Evolutionary conservation across 305 asterid genomes (phyloP).

Genomic region (Fraxinus baroniana): DNA sequence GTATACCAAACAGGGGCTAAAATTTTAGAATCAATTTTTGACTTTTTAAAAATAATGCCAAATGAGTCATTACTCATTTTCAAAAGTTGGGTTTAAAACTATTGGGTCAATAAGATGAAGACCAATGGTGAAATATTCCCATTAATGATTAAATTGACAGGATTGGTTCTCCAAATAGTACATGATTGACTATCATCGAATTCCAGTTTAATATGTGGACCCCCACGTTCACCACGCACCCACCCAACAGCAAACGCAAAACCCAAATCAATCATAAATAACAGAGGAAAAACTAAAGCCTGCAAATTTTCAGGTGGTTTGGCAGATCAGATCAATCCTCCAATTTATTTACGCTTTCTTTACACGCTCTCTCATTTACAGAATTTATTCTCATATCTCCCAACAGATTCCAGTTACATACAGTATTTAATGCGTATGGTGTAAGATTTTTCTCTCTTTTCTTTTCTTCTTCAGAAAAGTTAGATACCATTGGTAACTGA

Average conservation of each 20-base stretch:
- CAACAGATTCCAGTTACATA: neutral
- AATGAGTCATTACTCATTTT: neutral
- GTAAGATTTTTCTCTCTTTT: neutral
- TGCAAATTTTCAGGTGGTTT: constrained; percentile 35
- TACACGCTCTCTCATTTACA: constrained; percentile 10
- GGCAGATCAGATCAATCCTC: constrained; percentile 38
- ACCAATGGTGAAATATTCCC: neutral
- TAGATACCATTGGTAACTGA: constrained; percentile 11
- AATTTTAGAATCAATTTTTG: too few species aligned
- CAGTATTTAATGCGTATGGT: neutral
- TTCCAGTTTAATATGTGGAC: neutral
- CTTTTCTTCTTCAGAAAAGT: neutral
- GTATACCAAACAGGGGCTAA: too few species aligned
- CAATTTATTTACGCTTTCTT: constrained; percentile 1
- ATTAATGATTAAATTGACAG: too few species aligned
- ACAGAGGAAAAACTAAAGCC: neutral
- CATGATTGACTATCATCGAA: too few species aligned
- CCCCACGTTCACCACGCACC: neutral
- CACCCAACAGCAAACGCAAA: constrained; percentile 17
- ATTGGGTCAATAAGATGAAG: neutral
- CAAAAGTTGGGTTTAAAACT: too few species aligned
- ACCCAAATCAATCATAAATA: constrained; percentile 22
- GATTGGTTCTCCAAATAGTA: neutral
- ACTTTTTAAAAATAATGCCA: too few species aligned
- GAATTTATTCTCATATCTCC: neutral